These are phyloP conservation scores for Lachancea fermentati DNA, from an alignment of 805 yeast genomes.

Conservation along the genomic window DNA sequence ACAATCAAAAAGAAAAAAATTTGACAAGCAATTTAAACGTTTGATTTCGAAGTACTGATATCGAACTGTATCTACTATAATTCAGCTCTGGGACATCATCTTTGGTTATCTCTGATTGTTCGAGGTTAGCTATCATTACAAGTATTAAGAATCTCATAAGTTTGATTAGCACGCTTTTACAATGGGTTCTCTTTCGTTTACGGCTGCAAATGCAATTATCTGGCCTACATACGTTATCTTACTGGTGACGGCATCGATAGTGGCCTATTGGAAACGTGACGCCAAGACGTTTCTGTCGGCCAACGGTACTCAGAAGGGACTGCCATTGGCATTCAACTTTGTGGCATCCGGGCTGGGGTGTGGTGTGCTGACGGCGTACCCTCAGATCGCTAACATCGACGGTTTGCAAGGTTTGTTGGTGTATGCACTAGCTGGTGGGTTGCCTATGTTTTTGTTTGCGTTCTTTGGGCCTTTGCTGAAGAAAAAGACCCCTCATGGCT, in stretches of 20 bases:
- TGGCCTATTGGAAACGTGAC: constrained; percentile 55
- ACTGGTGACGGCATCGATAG: constrained; percentile 47
- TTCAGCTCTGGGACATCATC: too few species aligned
- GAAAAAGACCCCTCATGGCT: constrained; percentile 78
- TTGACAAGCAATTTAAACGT: too few species aligned
- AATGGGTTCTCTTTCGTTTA: constrained; percentile 42
- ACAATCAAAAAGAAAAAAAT: too few species aligned
- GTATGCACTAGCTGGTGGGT: constrained; percentile 70
- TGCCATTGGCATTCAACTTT: constrained; percentile 82
- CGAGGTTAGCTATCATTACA: too few species aligned
- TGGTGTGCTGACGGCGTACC: constrained; percentile 80
- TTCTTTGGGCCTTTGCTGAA: constrained; percentile 77
- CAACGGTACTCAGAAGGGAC: constrained; percentile 72
- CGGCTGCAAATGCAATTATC: constrained; percentile 59
- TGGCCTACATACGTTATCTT: constrained; percentile 54
- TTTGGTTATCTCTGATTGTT: too few species aligned
- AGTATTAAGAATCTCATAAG: too few species aligned
- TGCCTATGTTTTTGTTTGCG: constrained; percentile 83
- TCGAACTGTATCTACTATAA: too few species aligned
- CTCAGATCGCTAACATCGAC: constrained; percentile 77
- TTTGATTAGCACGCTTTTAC: neutral
- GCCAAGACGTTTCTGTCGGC: constrained; percentile 61
- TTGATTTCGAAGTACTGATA: too few species aligned
- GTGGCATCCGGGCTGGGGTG: constrained; percentile 93
- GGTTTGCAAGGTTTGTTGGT: constrained; percentile 86